Evolutionary conservation across 192 early-diverging fungal species (phyloP).

Genomic region (Coemansia sp.): DNA sequence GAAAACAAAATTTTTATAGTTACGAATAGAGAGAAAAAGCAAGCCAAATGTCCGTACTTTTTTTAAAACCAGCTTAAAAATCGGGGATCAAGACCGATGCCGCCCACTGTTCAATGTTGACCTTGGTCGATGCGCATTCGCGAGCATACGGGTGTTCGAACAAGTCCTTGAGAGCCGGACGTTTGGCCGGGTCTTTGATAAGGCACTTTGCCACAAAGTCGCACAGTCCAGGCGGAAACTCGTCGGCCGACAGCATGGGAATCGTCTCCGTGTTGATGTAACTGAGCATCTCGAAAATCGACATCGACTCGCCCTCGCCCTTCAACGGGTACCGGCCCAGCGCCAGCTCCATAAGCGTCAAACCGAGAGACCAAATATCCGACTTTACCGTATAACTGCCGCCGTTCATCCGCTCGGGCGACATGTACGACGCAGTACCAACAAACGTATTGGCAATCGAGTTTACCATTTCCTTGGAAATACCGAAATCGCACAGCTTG

Average conservation of each 20-base stretch:
- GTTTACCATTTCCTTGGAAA: conserved; percentile 82
- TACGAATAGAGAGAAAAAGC: conserved; percentile 14
- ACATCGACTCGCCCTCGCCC: conserved; percentile 63
- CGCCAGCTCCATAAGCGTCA: conserved; percentile 78
- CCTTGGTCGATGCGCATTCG: conserved; percentile 53
- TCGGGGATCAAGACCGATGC: conserved; percentile 24
- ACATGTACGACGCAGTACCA: conserved; percentile 82
- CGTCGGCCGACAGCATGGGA: conserved; percentile 69
- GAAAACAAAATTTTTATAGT: conserved; percentile 48
- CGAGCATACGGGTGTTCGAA: conserved; percentile 61
- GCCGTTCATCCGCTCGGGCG: conserved; percentile 78
- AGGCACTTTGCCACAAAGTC: conserved; percentile 64
- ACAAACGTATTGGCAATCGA: conserved; percentile 85
- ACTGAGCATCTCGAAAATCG: conserved; percentile 90
- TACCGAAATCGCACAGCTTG: conserved; percentile 88
- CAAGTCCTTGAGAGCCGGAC: conserved; percentile 66
- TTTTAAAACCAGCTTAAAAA: conserved; percentile 14
- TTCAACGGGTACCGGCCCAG: conserved; percentile 71
- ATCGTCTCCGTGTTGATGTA: conserved; percentile 86
- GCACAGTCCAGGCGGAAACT: conserved; percentile 74
- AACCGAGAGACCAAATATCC: conserved; percentile 80
- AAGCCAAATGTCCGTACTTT: not conserved
- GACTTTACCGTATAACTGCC: conserved; percentile 76
- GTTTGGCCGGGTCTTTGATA: conserved; percentile 50
- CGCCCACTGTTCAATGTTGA: conserved; percentile 67